These are phyloP conservation scores for Prillingera fragicola DNA, from an alignment of 1,284 basidiomycete species.

Conservation along the genomic window DNA sequence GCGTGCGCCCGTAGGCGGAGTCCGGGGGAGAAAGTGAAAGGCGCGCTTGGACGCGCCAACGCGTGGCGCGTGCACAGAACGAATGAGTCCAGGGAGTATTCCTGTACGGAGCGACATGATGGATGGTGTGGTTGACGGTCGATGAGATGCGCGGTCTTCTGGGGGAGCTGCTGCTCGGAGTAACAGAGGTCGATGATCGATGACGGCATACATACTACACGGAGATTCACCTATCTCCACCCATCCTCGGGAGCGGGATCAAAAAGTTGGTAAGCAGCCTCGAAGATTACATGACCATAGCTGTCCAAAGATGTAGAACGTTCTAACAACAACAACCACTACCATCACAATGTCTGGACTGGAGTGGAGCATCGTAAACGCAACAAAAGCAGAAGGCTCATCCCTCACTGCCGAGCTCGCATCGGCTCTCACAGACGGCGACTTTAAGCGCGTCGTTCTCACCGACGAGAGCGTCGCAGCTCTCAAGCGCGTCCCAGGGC, in stretches of 20 bases:
- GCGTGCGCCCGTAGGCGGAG: conserved; percentile 5
- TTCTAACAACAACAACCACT: neutral
- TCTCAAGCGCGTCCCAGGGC: conserved; percentile 23
- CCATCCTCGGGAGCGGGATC: neutral
- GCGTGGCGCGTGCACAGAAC: conserved; percentile 4
- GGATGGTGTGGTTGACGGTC: neutral
- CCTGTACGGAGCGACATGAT: conserved; percentile 27
- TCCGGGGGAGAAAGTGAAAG: conserved; percentile 18
- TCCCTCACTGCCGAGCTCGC: no score
- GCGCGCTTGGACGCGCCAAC: conserved; percentile 16
- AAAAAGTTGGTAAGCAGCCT: conserved; percentile 18
- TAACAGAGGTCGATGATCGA: neutral
- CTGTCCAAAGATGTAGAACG: neutral
- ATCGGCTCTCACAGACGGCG: no score
- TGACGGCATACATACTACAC: neutral
- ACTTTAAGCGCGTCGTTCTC: conserved; percentile 40
- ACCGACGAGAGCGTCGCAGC: conserved; percentile 28
- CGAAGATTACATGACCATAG: no score
- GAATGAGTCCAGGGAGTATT: conserved; percentile 19
- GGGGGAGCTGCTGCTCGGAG: neutral
- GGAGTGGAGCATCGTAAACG: conserved; percentile 28
- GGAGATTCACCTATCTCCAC: conserved; percentile 11
- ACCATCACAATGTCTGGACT: conserved; percentile 18
- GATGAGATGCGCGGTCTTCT: conserved; percentile 3
- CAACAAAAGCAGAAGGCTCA: neutral